A percentile compares a stretch with the other conserved stretches of the same genome.
phyloP scores from a whole-genome alignment of 345 rosid species.

The Boechera divaricarpa region DNA sequence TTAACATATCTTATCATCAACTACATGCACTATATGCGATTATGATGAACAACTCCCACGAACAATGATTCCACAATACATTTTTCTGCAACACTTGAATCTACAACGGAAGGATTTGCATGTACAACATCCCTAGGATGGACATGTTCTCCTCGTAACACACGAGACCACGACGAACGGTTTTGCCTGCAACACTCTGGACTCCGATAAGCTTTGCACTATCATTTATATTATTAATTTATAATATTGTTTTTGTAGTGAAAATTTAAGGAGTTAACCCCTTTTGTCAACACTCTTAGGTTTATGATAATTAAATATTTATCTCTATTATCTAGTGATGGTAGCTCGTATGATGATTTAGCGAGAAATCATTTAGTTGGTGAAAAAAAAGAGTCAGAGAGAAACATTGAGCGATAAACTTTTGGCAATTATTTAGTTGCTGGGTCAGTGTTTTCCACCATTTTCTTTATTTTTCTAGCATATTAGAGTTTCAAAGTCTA shows the following conservation, averaged over 20 bases:
- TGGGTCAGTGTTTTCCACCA: neutral
- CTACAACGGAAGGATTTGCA: no score
- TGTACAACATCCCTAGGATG: no score
- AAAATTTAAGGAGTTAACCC: constrained; percentile 7
- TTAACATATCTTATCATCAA: no score
- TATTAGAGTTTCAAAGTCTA: neutral
- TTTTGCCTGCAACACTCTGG: no score
- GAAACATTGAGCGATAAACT: neutral
- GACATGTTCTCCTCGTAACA: no score
- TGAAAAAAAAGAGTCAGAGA: neutral
- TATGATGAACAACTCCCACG: no score
- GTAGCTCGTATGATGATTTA: constrained; percentile 13
- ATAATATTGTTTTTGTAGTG: neutral
- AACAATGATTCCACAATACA: no score
- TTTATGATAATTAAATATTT: neutral
- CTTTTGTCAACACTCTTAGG: constrained; percentile 19
- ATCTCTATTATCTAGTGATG: neutral
- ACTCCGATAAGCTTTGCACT: no score
- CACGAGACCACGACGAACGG: no score
- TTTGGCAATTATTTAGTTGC: neutral
- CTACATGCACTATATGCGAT: no score
- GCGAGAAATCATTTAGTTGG: neutral
- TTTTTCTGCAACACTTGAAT: no score
- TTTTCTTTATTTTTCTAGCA: neutral
- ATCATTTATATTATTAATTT: neutral